phyloP scores from a whole-genome alignment of 176 grass and related monocot genomes.

The Zea mays region DNA sequence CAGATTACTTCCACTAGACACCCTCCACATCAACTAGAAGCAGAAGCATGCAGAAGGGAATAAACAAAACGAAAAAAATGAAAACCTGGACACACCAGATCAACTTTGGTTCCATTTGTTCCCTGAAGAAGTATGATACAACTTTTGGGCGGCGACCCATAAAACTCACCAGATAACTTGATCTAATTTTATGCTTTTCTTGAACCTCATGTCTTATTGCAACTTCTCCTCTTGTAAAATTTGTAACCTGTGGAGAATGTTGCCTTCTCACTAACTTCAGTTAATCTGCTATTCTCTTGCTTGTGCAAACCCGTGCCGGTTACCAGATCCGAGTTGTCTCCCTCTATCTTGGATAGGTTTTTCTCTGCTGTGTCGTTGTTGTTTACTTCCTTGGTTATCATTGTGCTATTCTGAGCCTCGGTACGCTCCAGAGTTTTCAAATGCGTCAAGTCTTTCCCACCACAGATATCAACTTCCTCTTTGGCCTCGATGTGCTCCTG shows the following conservation, averaged over 20 bases:
- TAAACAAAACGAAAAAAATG: neutral
- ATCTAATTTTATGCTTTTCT: constrained; percentile 10
- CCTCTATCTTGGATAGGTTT: neutral
- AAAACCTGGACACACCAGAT: neutral
- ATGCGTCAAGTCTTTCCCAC: neutral
- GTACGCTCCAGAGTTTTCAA: neutral
- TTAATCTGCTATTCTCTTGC: constrained; percentile 24
- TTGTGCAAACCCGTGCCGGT: neutral
- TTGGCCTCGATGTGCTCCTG: neutral
- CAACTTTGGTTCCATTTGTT: neutral
- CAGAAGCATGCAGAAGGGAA: neutral
- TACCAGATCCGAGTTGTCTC: neutral
- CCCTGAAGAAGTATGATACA: neutral
- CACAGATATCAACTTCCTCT: neutral
- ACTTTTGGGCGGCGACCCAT: neutral
- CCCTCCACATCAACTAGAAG: neutral
- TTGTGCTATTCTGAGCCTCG: neutral
- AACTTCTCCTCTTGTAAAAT: constrained; percentile 54
- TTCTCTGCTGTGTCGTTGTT: constrained; percentile 1
- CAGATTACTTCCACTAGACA: neutral
- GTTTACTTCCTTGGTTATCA: constrained; percentile 15
- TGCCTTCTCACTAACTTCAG: constrained; percentile 13
- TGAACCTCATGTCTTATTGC: neutral
- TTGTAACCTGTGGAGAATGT: constrained; percentile 22
- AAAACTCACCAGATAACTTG: constrained; percentile 6